phyloP scores from a whole-genome alignment of 1,284 basidiomycete species.

The Mycosarcoma mackinlayi region DNA sequence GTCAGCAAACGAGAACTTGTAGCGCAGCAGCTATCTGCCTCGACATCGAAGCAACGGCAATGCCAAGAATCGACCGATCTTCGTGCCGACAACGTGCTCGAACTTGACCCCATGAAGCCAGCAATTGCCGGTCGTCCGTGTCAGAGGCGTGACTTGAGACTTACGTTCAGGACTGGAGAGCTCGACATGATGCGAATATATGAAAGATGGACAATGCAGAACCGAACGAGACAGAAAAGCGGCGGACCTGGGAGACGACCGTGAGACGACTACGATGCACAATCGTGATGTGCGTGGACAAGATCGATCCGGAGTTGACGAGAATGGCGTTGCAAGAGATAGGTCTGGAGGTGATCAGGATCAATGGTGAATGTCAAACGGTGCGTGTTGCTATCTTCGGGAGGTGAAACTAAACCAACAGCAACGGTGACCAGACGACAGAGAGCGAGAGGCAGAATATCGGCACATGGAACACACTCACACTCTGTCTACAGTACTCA shows the following conservation, averaged over 20 bases:
- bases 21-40: too few species aligned
- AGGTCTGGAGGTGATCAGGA: conserved; percentile 6
- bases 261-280: too few species aligned
- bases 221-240: conserved; percentile 21
- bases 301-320: too few species aligned
- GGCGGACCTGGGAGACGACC: conserved; percentile 1
- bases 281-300: too few species aligned
- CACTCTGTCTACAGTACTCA: neutral
- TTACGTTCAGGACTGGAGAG: conserved; percentile 64
- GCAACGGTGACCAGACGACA: conserved; percentile 2
- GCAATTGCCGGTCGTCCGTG: too few species aligned
- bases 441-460: conserved; percentile 1
- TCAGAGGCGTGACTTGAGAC: conserved; percentile 19
- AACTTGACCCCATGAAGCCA: too few species aligned
- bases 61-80: too few species aligned
- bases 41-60: too few species aligned
- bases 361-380: neutral
- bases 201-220: conserved; percentile 4
- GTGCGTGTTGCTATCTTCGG: neutral
- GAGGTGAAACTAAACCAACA: neutral
- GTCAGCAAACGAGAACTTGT: too few species aligned
- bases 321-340: conserved; percentile 11
- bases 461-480: conserved; percentile 27
- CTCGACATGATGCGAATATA: conserved; percentile 51
- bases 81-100: too few species aligned